phyloP scores from a whole-genome alignment of 139 green algal species.

The Coelastrella sp. region DNA sequence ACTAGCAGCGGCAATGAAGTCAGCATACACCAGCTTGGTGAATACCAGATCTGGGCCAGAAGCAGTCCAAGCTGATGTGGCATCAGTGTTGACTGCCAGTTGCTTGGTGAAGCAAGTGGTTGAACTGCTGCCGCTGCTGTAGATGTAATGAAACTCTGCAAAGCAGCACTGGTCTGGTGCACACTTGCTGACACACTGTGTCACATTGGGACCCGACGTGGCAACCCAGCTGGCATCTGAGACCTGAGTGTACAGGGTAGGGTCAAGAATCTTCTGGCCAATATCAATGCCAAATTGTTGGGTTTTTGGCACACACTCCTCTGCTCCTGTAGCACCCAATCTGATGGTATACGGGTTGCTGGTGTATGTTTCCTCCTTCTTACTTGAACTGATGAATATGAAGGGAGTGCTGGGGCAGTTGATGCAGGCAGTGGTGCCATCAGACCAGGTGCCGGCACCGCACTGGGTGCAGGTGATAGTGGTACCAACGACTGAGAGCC shows the following conservation, averaged over 20 bases:
- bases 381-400: neutral
- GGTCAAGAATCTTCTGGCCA: neutral
- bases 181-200: neutral
- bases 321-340: neutral
- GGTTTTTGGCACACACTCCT: slow-evolving; percentile 10
- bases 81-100: neutral
- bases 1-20: slow-evolving; percentile 17
- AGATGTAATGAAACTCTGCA: slow-evolving; percentile 2
- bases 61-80: neutral
- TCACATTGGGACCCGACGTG: neutral
- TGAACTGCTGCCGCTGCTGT: neutral
- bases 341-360: neutral
- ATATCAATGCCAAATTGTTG: slow-evolving; percentile 3
- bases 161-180: slow-evolving; percentile 11
- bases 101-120: neutral
- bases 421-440: neutral
- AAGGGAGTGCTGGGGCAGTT: neutral
- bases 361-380: neutral
- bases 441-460: neutral
- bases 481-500: neutral
- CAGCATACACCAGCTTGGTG: slow-evolving; percentile 4
- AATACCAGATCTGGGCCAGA: neutral
- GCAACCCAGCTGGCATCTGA: neutral
- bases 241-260: neutral
- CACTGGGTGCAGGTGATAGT: neutral